Evolutionary conservation across 164 flowering plant genomes (phyloP).

Genomic region (Cinnamomum chago): DNA sequence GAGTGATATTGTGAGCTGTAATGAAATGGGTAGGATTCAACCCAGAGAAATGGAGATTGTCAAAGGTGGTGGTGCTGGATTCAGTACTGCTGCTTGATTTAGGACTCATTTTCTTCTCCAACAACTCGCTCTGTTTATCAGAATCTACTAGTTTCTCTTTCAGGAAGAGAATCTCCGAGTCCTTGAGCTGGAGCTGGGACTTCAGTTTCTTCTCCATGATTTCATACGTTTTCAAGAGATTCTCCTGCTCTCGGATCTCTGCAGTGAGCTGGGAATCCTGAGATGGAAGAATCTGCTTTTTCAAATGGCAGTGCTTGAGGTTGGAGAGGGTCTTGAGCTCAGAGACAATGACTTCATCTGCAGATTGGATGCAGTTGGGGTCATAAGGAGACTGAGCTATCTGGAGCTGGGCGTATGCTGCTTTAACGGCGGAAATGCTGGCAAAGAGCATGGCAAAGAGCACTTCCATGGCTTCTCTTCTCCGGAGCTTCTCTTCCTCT

Average conservation of each 20-base stretch:
- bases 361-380: constrained; percentile 49
- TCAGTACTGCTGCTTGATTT: constrained; percentile 31
- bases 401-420: constrained; percentile 93
- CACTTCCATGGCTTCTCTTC: constrained; percentile 58
- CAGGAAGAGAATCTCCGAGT: constrained; percentile 30
- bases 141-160: constrained; percentile 30
- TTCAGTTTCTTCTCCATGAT: constrained; percentile 62
- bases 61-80: constrained; percentile 29
- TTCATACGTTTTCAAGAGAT: constrained; percentile 65
- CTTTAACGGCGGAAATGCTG: constrained; percentile 64
- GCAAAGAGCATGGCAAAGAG: constrained; percentile 78
- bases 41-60: constrained; percentile 35
- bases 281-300: constrained; percentile 63
- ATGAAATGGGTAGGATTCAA: constrained; percentile 50
- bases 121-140: constrained; percentile 25
- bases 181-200: constrained; percentile 39
- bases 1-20: constrained; percentile 36
- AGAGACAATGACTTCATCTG: constrained; percentile 64
- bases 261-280: constrained; percentile 63
- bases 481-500: constrained; percentile 24
- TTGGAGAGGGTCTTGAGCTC: constrained; percentile 65
- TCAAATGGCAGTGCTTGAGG: constrained; percentile 55
- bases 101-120: constrained; percentile 57
- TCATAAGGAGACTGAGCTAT: constrained; percentile 80
- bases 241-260: constrained; percentile 81